Evolutionary conservation across 805 yeast genomes (phyloP), one percentile per base, ranked within the genome.

Genomic region (Monosporozyma aquatica): DNA sequence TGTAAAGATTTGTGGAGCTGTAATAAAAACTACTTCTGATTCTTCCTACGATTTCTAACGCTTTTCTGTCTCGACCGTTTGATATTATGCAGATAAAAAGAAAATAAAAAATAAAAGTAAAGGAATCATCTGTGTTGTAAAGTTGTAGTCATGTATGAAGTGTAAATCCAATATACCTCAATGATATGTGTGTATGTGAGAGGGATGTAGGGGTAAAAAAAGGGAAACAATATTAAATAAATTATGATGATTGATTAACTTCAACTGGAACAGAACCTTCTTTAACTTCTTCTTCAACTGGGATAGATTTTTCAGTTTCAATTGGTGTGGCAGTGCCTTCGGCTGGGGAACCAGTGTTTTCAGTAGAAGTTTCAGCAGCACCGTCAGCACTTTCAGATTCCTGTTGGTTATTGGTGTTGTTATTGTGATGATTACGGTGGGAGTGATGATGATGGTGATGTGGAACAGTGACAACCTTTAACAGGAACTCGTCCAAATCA

Each of bases 401-500:
- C 9, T 23, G 25, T 27, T 27, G 30, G 7, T 9, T 9, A 10
- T 8, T 7, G 17, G 11, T 17, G 38, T 35, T 7, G 40, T 33
- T n/a, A 23, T 33, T 27, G 25, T 42, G 35, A 35, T 15, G 43
- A 46, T 40, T 38, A 51, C 51, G 38, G 49, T 44, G 43, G 20
- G 29, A 4, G 23, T 21, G 13, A 24, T 28, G 34, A 25, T 25
- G 38, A 15, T 34, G 40, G 18, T 29, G 23, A 14, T 37, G 36
- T 33, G 43, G 46, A 11, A 40, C 24, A 21, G 18, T 32, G 3
- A 46, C 25, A 21, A 47, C 37, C 17, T 39, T 44, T 21, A 55
- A 43, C 44, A 47, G 45, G 43, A 44, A 55, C 25, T 53, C 55
- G 34, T 58, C 61, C 34, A 58, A 40, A 27, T 43, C 59, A 22